phyloP scores from a whole-genome alignment of 345 rosid species.

The Bruguiera sexangula region DNA sequence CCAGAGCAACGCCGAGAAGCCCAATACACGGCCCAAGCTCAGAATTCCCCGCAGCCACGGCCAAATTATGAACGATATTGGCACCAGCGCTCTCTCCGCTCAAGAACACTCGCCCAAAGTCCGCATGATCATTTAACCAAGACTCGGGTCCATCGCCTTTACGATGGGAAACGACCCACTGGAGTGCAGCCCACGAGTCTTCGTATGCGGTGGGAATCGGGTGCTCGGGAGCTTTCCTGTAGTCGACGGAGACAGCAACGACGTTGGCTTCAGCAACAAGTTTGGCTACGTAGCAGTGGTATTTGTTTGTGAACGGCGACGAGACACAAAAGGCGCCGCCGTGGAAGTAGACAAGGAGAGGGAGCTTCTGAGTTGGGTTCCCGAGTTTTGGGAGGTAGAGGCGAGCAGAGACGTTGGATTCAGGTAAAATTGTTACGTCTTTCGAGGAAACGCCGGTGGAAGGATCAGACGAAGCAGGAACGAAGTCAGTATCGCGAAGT shows the following conservation, averaged over 20 bases:
- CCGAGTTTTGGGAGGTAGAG: conserved; percentile 40
- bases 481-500: conserved; percentile 31
- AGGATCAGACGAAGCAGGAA: conserved; percentile 37
- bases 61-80: conserved; percentile 23
- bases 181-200: conserved; percentile 45
- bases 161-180: conserved; percentile 14
- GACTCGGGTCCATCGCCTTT: conserved; percentile 20
- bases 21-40: neutral
- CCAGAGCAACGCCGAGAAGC: conserved; percentile 18
- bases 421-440: conserved; percentile 27
- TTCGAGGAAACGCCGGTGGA: conserved; percentile 37
- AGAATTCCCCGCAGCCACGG: conserved; percentile 8
- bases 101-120: conserved; percentile 15
- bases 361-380: conserved; percentile 28
- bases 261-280: conserved; percentile 37
- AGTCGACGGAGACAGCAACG: conserved; percentile 39
- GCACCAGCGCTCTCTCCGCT: conserved; percentile 22
- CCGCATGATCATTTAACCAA: conserved; percentile 19
- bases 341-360: conserved; percentile 51
- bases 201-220: conserved; percentile 44
- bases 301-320: conserved; percentile 33
- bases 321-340: conserved; percentile 52
- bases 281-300: conserved; percentile 28
- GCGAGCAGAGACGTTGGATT: conserved; percentile 40
- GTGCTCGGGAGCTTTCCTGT: conserved; percentile 46